Percentiles rank a stretch among this genome's conserved stretches.
Conservation (phyloP, 2,329 filamentous ascomycete species). For the Aspergillus caelatus region DNA sequence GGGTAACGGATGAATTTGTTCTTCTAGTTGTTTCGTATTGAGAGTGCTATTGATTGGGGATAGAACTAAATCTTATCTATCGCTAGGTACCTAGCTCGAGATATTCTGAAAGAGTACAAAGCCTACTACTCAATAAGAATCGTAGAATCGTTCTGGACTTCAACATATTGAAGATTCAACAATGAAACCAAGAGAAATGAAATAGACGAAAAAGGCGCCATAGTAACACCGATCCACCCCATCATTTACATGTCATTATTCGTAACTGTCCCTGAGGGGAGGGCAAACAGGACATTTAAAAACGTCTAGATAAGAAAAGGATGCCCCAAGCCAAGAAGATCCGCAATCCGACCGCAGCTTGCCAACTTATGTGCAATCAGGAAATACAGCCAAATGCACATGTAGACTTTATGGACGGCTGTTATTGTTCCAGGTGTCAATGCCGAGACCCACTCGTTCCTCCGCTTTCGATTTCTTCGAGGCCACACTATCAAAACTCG, state of each 20-base stretch:
- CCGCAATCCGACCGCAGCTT: neutral
- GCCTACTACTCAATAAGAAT: neutral
- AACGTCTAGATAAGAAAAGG: conserved; percentile 16
- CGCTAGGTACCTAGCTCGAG: neutral
- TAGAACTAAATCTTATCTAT: neutral
- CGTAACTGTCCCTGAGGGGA: conserved; percentile 14
- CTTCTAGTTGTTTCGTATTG: neutral
- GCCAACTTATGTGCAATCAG: neutral
- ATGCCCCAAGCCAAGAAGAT: neutral
- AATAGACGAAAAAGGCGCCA: neutral
- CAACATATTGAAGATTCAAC: neutral
- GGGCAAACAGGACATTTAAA: conserved; percentile 4
- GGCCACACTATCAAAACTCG: conserved; percentile 37
- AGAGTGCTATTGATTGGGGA: neutral
- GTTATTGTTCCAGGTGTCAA: conserved; percentile 46
- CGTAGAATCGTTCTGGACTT: neutral
- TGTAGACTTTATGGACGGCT: conserved; percentile 29
- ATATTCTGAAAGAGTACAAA: neutral
- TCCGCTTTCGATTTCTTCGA: conserved; percentile 56
- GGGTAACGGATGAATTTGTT: neutral
- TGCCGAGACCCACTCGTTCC: conserved; percentile 59
- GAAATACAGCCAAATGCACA: conserved; percentile 6
- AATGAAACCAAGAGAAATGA: neutral
- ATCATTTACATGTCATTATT: conserved; percentile 25
- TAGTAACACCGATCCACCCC: neutral